These are phyloP conservation scores for Kuraishia hungarica DNA, from an alignment of 805 yeast genomes.

Conservation along the genomic window DNA sequence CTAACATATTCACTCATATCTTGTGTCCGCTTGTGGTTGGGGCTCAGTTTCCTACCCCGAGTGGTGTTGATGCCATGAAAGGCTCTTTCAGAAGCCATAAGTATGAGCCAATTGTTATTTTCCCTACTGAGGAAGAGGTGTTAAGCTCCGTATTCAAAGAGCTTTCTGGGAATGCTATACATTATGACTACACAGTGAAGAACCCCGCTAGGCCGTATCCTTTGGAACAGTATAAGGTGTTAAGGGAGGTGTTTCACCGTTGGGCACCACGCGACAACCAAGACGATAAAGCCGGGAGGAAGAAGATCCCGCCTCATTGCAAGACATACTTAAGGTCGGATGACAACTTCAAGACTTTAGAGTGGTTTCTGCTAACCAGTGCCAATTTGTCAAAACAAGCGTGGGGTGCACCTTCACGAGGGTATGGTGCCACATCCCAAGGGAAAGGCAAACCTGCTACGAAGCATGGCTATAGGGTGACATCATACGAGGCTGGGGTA, in stretches of 20 bases:
- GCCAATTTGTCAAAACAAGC: constrained; percentile 73
- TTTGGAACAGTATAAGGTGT: constrained; percentile 28
- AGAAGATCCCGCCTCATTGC: constrained; percentile 40
- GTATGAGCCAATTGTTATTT: constrained; percentile 19
- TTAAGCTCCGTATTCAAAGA: constrained; percentile 9
- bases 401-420: constrained; percentile 51
- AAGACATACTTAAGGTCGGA: constrained; percentile 56
- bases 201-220: constrained; percentile 7
- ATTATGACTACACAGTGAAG: constrained; percentile 26
- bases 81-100: constrained; percentile 10
- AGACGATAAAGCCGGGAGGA: constrained; percentile 18
- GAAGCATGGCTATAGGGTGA: constrained; percentile 23
- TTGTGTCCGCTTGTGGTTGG: constrained; percentile 35
- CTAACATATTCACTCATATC: constrained; percentile 36
- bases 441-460: neutral
- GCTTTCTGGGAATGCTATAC: constrained; percentile 39
- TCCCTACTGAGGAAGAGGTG: constrained; percentile 23
- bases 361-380: constrained; percentile 69
- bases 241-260: constrained; percentile 32
- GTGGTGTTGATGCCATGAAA: constrained; percentile 18
- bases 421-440: constrained; percentile 7
- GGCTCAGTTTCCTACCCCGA: constrained; percentile 11
- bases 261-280: constrained; percentile 31
- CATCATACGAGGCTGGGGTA: constrained; percentile 49
- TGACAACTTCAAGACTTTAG: constrained; percentile 38